Evolutionary conservation across 164 flowering plant genomes (phyloP).

Genomic region (Magnolia kwangsiensis): DNA sequence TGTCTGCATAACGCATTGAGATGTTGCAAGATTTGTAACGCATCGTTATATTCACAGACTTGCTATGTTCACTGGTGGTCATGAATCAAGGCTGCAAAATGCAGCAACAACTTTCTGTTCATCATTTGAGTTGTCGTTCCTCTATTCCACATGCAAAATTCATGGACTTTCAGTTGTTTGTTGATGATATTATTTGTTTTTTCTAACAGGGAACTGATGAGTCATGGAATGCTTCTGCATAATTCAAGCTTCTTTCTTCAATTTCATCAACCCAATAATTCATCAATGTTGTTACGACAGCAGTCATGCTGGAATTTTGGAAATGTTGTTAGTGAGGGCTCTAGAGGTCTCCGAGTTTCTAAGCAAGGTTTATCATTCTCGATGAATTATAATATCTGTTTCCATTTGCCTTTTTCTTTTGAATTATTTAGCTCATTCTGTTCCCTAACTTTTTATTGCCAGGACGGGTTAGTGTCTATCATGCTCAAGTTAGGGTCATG

Average conservation of each 20-base stretch:
- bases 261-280: not conserved
- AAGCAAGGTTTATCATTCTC: not conserved
- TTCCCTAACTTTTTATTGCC: not conserved
- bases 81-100: not conserved
- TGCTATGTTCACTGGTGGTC: not conserved
- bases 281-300: not conserved
- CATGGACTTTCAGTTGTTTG: not conserved
- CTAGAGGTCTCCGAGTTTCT: not conserved
- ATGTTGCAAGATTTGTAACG: no score
- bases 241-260: not conserved
- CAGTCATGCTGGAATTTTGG: not conserved
- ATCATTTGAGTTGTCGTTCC: not conserved
- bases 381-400: not conserved
- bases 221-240: not conserved
- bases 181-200: not conserved
- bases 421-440: not conserved
- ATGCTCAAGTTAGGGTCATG: not conserved
- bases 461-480: not conserved
- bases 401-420: not conserved
- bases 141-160: not conserved
- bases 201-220: not conserved
- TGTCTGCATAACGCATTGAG: no score
- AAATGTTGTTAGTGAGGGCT: not conserved
- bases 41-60: no score
- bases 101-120: not conserved